Conservation (phyloP, 2,329 filamentous ascomycete species). For the Spiromastix sp. region DNA sequence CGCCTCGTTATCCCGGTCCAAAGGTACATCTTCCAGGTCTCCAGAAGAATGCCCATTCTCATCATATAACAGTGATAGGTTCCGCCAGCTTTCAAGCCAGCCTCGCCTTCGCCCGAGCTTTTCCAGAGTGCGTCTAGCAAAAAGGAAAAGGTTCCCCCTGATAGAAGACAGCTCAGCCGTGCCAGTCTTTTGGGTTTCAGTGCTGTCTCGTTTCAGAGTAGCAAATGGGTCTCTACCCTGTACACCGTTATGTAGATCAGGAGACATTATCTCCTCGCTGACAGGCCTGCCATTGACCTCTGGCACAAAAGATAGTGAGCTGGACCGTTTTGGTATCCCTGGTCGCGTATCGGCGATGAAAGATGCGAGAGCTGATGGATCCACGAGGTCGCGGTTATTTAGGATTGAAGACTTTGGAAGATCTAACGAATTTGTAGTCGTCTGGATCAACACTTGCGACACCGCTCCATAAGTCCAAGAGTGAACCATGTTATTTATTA, state of each 20-base stretch:
- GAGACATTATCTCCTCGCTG: slow-evolving; percentile 20
- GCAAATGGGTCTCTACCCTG: slow-evolving; percentile 37
- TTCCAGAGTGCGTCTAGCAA: slow-evolving; percentile 72
- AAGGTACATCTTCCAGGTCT: slow-evolving; percentile 25
- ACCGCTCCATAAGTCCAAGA: slow-evolving; percentile 37
- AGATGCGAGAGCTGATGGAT: slow-evolving; percentile 12
- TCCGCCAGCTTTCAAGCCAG: slow-evolving; percentile 69
- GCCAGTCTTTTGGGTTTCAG: slow-evolving; percentile 41
- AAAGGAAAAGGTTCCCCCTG: slow-evolving; percentile 68
- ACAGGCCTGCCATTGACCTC: slow-evolving; percentile 12
- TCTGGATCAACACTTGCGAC: slow-evolving; percentile 34
- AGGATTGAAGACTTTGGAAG: slow-evolving; percentile 28
- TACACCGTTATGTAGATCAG: slow-evolving; percentile 21
- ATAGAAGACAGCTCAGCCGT: slow-evolving; percentile 73
- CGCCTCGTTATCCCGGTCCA: slow-evolving; percentile 21
- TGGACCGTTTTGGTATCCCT: slow-evolving; percentile 29
- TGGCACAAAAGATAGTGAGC: slow-evolving; percentile 10
- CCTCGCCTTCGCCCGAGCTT: slow-evolving; percentile 58
- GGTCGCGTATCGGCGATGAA: slow-evolving; percentile 16
- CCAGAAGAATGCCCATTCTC: slow-evolving; percentile 17
- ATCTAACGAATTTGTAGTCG: slow-evolving; percentile 24
- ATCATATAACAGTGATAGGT: slow-evolving; percentile 37
- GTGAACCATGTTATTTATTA: slow-evolving; percentile 37
- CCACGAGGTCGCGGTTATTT: slow-evolving; percentile 17
- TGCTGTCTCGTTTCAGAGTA: slow-evolving; percentile 29